Base-by-base conservation (phyloP, 2,329 filamentous ascomycete genomes). In the Penicillium palitans region DNA sequence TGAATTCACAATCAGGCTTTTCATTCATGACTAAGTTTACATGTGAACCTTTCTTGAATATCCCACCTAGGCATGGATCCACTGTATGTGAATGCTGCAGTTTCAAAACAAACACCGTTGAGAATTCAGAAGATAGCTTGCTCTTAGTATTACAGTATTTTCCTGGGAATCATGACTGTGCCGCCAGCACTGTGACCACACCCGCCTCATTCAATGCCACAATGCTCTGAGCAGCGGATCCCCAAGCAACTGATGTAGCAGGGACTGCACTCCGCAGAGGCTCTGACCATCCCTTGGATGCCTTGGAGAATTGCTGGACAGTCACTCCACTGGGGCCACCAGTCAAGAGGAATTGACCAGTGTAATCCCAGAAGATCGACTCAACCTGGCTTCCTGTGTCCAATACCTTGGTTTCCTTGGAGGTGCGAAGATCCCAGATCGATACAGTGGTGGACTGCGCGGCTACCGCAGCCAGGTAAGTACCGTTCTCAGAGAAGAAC, bases 401-500 rank as follows among this genome's bases (percentile, higher is more conserved):
- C 41, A 99, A 81, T n/a, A 89, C 85, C 82, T 96, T 96, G 72
- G 88, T 87, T 68, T 87, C 84, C 6, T 88, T 87, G 19, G 89
- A 87, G 78, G 96, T 97, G 67, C 95, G 88, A 60, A 99, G 82
- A 75, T 98, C 93, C 81, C 96, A 98, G 55, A 98, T 86, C 10
- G 90, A 90, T 39, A 96, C 88, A 25, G 83, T 88, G 24, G 87
- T 90, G 64, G 92, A 90, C 31, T 87, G 87, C 74, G 91, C 87
- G 58, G 89, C 87, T 8, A 88, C 88, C 6, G 91, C 90, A 1
- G 93, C 93, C 63, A 99, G 87, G 91, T 93, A 98, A 68, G 90
- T 96, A 25, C 95, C 95, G 68, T 99, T 99, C 75, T 99, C 95
- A 0, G 93, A 97, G 77, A 99, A 99, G 58, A 84, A 83, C 41